Conservation (phyloP, 2,329 filamentous ascomycete genomes). For the Immersiporthe knoxdaviesiana region DNA sequence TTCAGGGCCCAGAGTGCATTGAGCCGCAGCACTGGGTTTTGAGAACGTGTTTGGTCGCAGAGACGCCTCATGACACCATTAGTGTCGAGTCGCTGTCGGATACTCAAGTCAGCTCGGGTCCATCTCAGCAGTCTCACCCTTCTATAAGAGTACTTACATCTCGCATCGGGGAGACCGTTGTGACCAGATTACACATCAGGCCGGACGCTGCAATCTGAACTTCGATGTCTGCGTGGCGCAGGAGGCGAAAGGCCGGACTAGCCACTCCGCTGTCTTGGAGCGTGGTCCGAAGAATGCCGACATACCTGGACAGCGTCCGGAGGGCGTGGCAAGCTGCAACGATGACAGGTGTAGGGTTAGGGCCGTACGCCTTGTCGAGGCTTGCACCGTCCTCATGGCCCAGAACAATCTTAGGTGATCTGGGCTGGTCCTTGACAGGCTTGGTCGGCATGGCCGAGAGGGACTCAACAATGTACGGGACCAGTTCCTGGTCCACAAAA, state of each 20-base stretch:
- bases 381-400: slow-evolving; percentile 39
- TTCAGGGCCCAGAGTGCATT: slow-evolving; percentile 95
- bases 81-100: slow-evolving; percentile 68
- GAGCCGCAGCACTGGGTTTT: slow-evolving; percentile 76
- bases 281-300: slow-evolving; percentile 81
- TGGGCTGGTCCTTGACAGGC: slow-evolving; percentile 50
- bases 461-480: slow-evolving; percentile 83
- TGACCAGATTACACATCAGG: slow-evolving; percentile 80
- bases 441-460: slow-evolving; percentile 61
- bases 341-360: slow-evolving; percentile 76
- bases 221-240: slow-evolving; percentile 74
- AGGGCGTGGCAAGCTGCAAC: slow-evolving; percentile 84
- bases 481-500: slow-evolving; percentile 79
- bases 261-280: slow-evolving; percentile 85
- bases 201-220: slow-evolving; percentile 86
- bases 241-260: slow-evolving; percentile 73
- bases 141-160: slow-evolving; percentile 62
- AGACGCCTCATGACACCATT: slow-evolving; percentile 75
- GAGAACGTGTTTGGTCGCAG: slow-evolving; percentile 82
- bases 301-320: slow-evolving; percentile 80
- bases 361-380: slow-evolving; percentile 59
- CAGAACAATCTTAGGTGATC: slow-evolving; percentile 41
- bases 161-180: slow-evolving; percentile 90
- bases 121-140: too few species aligned
- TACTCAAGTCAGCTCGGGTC: slow-evolving; percentile 30